phyloP scores from a whole-genome alignment of 805 yeast genomes.

The Metschnikowia vanudenii region DNA sequence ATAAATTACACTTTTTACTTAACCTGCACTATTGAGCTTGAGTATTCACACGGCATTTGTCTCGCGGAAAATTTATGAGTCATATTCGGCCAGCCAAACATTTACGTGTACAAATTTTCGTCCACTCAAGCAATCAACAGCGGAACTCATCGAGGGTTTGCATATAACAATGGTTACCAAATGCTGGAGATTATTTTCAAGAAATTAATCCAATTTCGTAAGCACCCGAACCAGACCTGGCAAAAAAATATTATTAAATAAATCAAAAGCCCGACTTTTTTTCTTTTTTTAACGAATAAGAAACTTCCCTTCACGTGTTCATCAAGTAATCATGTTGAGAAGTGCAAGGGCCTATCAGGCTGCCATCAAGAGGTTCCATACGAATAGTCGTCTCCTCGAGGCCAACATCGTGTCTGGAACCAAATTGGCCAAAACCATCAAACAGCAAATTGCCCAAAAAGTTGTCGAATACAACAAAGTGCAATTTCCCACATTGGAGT shows the following conservation, averaged over 20 bases:
- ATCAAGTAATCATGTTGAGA: conserved; percentile 10
- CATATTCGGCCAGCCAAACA: conserved; percentile 4
- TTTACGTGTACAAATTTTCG: conserved; percentile 3
- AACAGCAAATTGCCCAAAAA: conserved; percentile 39
- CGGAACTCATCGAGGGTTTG: conserved; percentile 11
- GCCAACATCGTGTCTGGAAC: conserved; percentile 44
- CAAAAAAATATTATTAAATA: neutral
- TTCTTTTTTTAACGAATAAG: neutral
- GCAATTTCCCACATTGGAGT: conserved; percentile 24
- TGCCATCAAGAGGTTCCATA: conserved; percentile 13
- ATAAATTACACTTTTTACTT: neutral
- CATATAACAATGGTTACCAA: neutral
- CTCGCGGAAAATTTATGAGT: conserved; percentile 4
- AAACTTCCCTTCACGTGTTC: neutral
- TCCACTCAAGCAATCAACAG: neutral
- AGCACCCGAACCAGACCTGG: neutral
- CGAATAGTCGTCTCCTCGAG: conserved; percentile 21
- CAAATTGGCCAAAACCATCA: conserved; percentile 38
- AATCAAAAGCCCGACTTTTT: neutral
- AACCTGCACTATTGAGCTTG: neutral
- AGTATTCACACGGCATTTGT: neutral
- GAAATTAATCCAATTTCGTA: neutral
- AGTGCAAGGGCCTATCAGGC: conserved; percentile 13
- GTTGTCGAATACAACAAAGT: conserved; percentile 37
- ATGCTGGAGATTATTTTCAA: conserved; percentile 1